phyloP scores from a whole-genome alignment of 2,329 filamentous ascomycete genomes.

The Fusarium newnesense region DNA sequence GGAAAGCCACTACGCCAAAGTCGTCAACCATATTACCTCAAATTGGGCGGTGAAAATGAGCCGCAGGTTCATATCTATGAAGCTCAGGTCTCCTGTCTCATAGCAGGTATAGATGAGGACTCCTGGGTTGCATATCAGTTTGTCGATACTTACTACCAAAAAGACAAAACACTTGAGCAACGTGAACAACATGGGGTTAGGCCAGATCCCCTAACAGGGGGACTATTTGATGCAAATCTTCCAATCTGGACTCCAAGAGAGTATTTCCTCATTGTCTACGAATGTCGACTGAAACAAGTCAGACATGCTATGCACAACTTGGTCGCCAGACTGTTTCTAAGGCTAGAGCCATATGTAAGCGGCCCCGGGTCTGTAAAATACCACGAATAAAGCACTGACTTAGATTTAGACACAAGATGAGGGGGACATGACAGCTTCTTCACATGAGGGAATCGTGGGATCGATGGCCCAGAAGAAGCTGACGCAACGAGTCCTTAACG shows the following conservation, averaged over 20 bases:
- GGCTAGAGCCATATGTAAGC: background rate
- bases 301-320: background rate
- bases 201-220: background rate
- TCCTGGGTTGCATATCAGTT: conserved; percentile 2
- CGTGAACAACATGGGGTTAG: background rate
- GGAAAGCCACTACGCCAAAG: background rate
- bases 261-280: background rate
- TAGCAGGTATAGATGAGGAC: background rate
- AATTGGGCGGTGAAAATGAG: fast-evolving
- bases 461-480: background rate
- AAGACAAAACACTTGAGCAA: background rate
- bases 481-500: background rate
- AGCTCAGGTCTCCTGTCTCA: background rate
- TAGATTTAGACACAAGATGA: background rate
- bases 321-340: fast-evolving
- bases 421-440: fast-evolving
- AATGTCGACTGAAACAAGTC: background rate
- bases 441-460: fast-evolving
- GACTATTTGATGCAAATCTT: background rate
- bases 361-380: fast-evolving
- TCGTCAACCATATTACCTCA: background rate
- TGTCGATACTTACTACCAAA: background rate
- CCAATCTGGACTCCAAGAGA: background rate
- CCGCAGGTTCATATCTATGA: background rate
- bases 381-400: fast-evolving